A percentile compares a stretch with the other conserved stretches of the same genome.
phyloP scores from a whole-genome alignment of 345 rosid genomes.

The Stellera chamaejasme region DNA sequence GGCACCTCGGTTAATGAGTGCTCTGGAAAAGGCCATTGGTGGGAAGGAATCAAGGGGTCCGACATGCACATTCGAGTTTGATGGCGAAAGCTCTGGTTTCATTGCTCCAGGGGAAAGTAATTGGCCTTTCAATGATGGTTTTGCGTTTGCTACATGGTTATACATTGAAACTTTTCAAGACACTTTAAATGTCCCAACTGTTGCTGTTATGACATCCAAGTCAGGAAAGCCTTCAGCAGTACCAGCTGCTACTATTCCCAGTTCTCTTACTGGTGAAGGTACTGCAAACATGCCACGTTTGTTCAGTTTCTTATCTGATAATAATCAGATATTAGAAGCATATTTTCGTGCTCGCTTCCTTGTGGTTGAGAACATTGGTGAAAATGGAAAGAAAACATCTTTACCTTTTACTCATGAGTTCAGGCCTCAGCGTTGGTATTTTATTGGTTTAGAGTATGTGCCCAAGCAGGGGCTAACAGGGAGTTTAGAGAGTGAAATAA shows the following conservation, averaged over 20 bases:
- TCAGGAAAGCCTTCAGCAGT: conserved; percentile 96
- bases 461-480: conserved; percentile 79
- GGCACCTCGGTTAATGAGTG: conserved; percentile 70
- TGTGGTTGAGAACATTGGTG: conserved; percentile 92
- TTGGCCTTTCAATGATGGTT: conserved; percentile 96
- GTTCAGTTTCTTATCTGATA: conserved; percentile 93
- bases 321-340: conserved; percentile 95
- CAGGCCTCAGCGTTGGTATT: conserved; percentile 99
- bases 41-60: conserved; percentile 98
- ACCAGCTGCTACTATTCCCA: conserved; percentile 99
- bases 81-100: conserved; percentile 98
- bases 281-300: conserved; percentile 96
- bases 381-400: conserved; percentile 88
- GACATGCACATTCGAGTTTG: conserved; percentile 86
- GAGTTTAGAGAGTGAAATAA: conserved; percentile 86
- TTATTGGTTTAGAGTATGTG: conserved; percentile 87
- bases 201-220: conserved; percentile 94
- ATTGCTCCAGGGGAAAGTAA: conserved; percentile 99
- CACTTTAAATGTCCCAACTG: conserved; percentile 91
- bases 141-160: conserved; percentile 95
- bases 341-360: conserved; percentile 96
- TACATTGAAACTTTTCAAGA: conserved; percentile 98
- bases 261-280: conserved; percentile 99
- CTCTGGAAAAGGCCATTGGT: conserved; percentile 80
- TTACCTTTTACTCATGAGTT: conserved; percentile 98